These are phyloP conservation scores for Pseudotsuga menziesii DNA, from an alignment of 75 land plant genomes.

Conservation along the genomic window DNA sequence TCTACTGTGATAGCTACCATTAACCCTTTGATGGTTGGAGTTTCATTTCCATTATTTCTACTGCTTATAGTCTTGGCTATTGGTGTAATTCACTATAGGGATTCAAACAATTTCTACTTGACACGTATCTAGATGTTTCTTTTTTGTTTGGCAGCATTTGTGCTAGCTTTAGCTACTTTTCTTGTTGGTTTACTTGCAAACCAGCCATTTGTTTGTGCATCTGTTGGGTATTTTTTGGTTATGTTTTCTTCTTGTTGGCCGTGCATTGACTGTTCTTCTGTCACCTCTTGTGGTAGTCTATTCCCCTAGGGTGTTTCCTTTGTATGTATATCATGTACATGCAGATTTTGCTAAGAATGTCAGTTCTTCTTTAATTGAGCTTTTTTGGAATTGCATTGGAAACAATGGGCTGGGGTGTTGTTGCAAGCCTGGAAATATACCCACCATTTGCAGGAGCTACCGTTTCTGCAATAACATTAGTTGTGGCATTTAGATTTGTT, in stretches of 20 bases:
- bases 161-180: slow-evolving; percentile 93
- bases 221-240: too few relatives aligned
- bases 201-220: too few relatives aligned
- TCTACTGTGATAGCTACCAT: too few relatives aligned
- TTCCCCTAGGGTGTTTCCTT: too few relatives aligned
- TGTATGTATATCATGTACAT: slow-evolving; percentile 99
- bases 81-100: slow-evolving; percentile 94
- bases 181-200: slow-evolving; percentile 76
- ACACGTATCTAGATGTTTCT: slow-evolving; percentile 80
- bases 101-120: slow-evolving; percentile 94
- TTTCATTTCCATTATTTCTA: slow-evolving; percentile 76
- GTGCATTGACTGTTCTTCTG: too few relatives aligned
- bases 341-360: too few relatives aligned
- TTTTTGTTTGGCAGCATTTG: slow-evolving; percentile 81
- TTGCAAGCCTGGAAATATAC: slow-evolving; percentile 92
- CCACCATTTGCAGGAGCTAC: slow-evolving; percentile 99
- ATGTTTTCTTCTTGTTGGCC: too few relatives aligned
- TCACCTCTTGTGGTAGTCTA: too few relatives aligned
- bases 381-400: too few relatives aligned
- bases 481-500: too few relatives aligned
- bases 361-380: too few relatives aligned
- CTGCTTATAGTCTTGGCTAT: slow-evolving; percentile 75
- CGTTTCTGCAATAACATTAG: too few relatives aligned
- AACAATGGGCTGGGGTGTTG: slow-evolving; percentile 97
- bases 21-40: slow-evolving; percentile 52